Evolutionary conservation across 495 filamentous ascomycete genomes (phyloP).

Genomic region (Ascodesmis nigricans): DNA sequence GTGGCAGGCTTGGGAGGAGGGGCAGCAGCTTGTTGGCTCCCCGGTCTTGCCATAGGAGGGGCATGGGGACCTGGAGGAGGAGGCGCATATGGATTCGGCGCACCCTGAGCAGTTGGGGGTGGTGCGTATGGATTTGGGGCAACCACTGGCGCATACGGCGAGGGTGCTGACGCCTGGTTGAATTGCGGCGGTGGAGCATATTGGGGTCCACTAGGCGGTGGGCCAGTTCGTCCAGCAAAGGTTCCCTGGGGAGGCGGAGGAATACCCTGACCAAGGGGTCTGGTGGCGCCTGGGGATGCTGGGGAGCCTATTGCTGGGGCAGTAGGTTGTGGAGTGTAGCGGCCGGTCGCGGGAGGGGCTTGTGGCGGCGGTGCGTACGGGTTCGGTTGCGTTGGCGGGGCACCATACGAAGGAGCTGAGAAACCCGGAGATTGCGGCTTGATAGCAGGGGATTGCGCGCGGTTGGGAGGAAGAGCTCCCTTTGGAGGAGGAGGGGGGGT

Average conservation of each 20-base stretch:
- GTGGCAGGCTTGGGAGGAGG: slow-evolving; percentile 29
- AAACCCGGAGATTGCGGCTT: slow-evolving; percentile 31
- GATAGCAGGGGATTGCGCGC: slow-evolving; percentile 28
- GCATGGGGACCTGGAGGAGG: slow-evolving; percentile 11
- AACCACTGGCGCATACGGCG: slow-evolving; percentile 28
- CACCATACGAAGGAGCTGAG: too few relatives aligned
- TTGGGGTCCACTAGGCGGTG: slow-evolving; percentile 52
- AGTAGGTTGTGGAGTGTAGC: slow-evolving; percentile 22
- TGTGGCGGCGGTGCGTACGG: slow-evolving; percentile 41
- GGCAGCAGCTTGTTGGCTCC: slow-evolving; percentile 5
- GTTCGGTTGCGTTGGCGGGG: too few relatives aligned
- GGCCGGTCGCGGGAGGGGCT: slow-evolving; percentile 18
- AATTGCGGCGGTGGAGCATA: slow-evolving; percentile 57
- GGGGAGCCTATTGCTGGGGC: slow-evolving; percentile 30
- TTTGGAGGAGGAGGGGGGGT: slow-evolving; percentile 35
- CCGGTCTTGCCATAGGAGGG: slow-evolving; percentile 15
- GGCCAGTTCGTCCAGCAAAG: slow-evolving; percentile 14
- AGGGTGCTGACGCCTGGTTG: slow-evolving; percentile 24
- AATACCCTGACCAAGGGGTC: slow-evolving; percentile 29
- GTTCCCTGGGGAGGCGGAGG: slow-evolving; percentile 16
- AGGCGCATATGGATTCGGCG: slow-evolving; percentile 22
- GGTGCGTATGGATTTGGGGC: slow-evolving; percentile 8
- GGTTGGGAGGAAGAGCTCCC: slow-evolving; percentile 30
- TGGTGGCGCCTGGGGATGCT: slow-evolving; percentile 34
- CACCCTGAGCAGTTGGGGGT: slow-evolving; percentile 15